Evolutionary conservation across 106 monocot genomes (phyloP).

Genomic region (Agapanthus africanus): DNA sequence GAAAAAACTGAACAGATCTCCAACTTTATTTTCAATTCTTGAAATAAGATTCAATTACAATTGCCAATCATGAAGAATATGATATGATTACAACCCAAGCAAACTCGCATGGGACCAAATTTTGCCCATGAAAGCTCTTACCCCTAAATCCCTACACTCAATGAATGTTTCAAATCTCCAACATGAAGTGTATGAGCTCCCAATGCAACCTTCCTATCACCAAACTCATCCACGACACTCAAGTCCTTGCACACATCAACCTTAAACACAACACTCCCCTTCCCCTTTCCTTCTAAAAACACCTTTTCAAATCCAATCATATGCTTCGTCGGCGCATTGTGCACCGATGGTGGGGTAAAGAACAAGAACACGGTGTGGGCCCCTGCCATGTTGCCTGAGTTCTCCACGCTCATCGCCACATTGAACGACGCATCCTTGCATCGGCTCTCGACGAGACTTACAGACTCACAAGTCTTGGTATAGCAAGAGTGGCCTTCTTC

Average conservation of each 20-base stretch:
- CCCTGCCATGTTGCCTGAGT: slow-evolving; percentile 41
- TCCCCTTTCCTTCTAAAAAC: slow-evolving; percentile 23
- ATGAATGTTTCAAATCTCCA: slow-evolving; percentile 73
- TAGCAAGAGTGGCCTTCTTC: slow-evolving; percentile 44
- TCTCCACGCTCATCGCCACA: slow-evolving; percentile 48
- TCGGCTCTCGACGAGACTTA: slow-evolving; percentile 31
- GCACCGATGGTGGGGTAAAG: slow-evolving; percentile 66
- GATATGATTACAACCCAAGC: slow-evolving; percentile 5
- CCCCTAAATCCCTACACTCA: slow-evolving; percentile 54
- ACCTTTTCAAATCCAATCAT: slow-evolving; percentile 85
- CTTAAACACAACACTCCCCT: slow-evolving; percentile 48
- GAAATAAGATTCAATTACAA: slow-evolving; percentile 15
- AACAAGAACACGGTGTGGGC: slow-evolving; percentile 75
- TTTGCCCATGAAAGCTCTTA: slow-evolving; percentile 24
- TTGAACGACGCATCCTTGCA: slow-evolving; percentile 48
- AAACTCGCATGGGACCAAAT: slow-evolving; percentile 11
- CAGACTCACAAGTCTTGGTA: slow-evolving; percentile 43
- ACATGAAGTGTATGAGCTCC: slow-evolving; percentile 79
- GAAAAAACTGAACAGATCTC: too few species aligned
- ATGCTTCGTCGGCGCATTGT: slow-evolving; percentile 70
- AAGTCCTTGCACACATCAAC: slow-evolving; percentile 88
- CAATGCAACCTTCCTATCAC: slow-evolving; percentile 64
- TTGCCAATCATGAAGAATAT: slow-evolving; percentile 15
- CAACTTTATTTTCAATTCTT: not conserved
- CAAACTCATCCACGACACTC: slow-evolving; percentile 73